These are phyloP conservation scores for Russula lepida DNA, from an alignment of 768 basidiomycete genomes.

Conservation along the genomic window DNA sequence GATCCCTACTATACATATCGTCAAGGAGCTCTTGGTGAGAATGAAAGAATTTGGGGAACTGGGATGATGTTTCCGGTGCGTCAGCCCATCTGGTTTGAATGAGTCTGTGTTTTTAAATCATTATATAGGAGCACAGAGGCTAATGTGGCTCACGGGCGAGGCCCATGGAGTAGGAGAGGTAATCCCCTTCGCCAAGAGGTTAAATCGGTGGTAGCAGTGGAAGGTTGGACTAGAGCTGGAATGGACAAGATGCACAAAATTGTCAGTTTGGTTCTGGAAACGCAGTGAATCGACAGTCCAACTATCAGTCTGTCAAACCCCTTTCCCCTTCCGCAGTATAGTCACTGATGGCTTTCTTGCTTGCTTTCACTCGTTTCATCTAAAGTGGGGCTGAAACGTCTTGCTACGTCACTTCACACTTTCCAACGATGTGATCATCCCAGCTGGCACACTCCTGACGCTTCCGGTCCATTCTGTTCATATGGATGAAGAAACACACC, in stretches of 20 bases:
- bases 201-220: constrained; percentile 12
- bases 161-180: constrained; percentile 26
- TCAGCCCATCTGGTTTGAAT: background rate
- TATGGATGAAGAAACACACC: constrained; percentile 23
- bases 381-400: constrained; percentile 21
- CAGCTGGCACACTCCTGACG: constrained; percentile 29
- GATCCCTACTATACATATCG: background rate
- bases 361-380: background rate
- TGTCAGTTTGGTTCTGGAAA: constrained; percentile 32
- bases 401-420: constrained; percentile 29
- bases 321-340: background rate
- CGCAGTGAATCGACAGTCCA: constrained; percentile 22
- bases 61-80: constrained; percentile 3
- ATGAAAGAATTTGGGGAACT: constrained; percentile 16
- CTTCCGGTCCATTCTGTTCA: constrained; percentile 26
- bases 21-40: background rate
- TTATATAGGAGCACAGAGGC: constrained; percentile 24
- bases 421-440: constrained; percentile 31
- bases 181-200: constrained; percentile 24
- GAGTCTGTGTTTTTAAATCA: background rate
- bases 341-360: background rate
- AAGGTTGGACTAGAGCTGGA: constrained; percentile 27
- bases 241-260: constrained; percentile 28
- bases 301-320: background rate
- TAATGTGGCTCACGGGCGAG: constrained; percentile 35